Evolutionary conservation across 163 green algal genomes (phyloP), one percentile per base, ranked within the genome.

Genomic region (Scenedesmus sp.): DNA sequence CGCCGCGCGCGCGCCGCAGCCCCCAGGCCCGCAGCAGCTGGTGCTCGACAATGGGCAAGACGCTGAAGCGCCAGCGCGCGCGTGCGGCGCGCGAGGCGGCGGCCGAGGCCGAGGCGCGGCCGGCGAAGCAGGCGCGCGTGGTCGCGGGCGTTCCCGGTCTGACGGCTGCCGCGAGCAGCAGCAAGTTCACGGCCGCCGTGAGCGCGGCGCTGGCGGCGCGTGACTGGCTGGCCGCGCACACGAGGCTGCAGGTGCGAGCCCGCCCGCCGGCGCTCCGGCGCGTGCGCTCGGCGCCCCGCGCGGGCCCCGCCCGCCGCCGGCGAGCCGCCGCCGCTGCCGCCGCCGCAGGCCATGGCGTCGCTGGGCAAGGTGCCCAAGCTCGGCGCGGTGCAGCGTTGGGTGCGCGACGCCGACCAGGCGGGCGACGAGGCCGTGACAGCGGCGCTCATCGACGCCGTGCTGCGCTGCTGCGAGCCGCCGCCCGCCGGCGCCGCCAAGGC

Each of bases 21-120:
- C n/a, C n/a, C n/a, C n/a, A n/a, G n/a, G n/a, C n/a, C n/a, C n/a
- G n/a, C n/a, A n/a, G n/a, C n/a, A n/a, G n/a, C n/a, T n/a, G n/a
- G n/a, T n/a, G n/a, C n/a, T n/a, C n/a, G n/a, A 24, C 31, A 3
- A 83, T 83, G 76, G 76, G 76, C 17, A 83, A 83, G 39, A 83
- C 76, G 17, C 76, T 83, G 20, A 77, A 83, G 58, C 66, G 76
- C 15, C 54, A 83, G 34, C 70, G 70, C 2, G 53, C 63, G 17
- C 53, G 56, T 7, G 36, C 33, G 29, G 48, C 54, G 15, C 36
- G 57, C 2, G 74, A 74, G 63, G 48, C 75, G 44, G 62, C 70
- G 42, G 58, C 62, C 39, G 63, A 75, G 22, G 45, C 47, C 51
- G 48, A 75, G 42, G n/a, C 75, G 22, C 48, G 10, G 26, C n/a